Base-by-base conservation (phyloP, 345 rosid species). In the Aethionema arabicum region DNA sequence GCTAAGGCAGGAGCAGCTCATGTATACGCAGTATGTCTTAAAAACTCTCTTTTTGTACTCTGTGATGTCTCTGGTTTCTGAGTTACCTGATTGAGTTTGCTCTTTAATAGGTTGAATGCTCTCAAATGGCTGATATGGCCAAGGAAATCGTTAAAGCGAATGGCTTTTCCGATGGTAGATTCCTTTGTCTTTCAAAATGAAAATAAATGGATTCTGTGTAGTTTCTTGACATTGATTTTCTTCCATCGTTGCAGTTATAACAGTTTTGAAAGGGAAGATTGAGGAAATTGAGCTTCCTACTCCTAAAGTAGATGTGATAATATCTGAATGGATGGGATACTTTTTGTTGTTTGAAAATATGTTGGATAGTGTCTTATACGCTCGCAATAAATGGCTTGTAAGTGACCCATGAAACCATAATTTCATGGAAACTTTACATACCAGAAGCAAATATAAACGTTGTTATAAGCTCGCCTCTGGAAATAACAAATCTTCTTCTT, bases 241-340 rank as follows among this genome's bases (percentile, higher is more conserved):
- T 72, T 72, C 52, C 3, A 29, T 66, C 31, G 16, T 48, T 73
- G 45, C 84, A 90, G 99, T 85, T 37, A 72, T 95, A 70, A 95
- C 99, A 3, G 96, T 95, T 76, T 67, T 95, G 79, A 95, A 90
- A 80, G 97, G 99, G 35, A 95, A 95, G 84, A 78, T 95, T 2
- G 99, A 95, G 72, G 99, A 95, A 59, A 77, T 90, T 49, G 99
- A 90, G 76, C 88, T 95, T 33, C 99, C 99, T 1, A 82, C 77
- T 7, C 65, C 76, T 29, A 88, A 88, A 82, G 99, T 95, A 47
- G 99, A 95, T 77, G 83, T 95, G 60, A 95, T 95, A 57, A 84
- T 95, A 61, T 95, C 97, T 36, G 97, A 95, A 85, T 90, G 97
- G 97, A 95, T 90, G 99, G 99, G 97, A 14, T 95, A 95, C 76